Percentiles rank a stretch among this genome's conserved stretches.
Evolutionary conservation across 129 eudicot species (phyloP).

Genomic region (Logfia minima): DNA sequence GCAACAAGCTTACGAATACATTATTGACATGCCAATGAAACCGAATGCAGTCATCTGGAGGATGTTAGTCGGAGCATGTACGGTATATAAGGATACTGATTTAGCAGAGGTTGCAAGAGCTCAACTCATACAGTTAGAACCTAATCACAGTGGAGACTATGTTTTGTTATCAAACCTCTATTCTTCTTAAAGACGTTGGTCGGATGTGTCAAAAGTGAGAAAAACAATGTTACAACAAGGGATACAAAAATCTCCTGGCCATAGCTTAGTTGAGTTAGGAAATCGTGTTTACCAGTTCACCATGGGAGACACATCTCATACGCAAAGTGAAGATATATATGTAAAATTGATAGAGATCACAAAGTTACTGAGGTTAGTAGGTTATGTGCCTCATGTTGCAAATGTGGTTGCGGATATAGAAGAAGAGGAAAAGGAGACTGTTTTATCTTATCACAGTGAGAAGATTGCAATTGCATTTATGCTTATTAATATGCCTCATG

Average conservation of each 20-base stretch:
- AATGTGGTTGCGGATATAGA: slow-evolving; percentile 86
- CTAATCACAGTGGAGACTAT: slow-evolving; percentile 84
- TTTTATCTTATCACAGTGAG: slow-evolving; percentile 79
- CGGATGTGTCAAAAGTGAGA: slow-evolving; percentile 72
- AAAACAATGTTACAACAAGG: slow-evolving; percentile 64
- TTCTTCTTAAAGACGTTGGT: slow-evolving; percentile 84
- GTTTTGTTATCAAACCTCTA: slow-evolving; percentile 85
- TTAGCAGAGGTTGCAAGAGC: slow-evolving; percentile 68
- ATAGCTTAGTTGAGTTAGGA: slow-evolving; percentile 77
- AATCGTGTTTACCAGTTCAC: slow-evolving; percentile 62
- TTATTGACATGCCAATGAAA: slow-evolving; percentile 55
- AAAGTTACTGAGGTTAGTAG: slow-evolving; percentile 59
- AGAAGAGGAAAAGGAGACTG: slow-evolving; percentile 95
- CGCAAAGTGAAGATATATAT: slow-evolving; percentile 64
- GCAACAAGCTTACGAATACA: slow-evolving; percentile 63
- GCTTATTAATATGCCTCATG: slow-evolving; percentile 64
- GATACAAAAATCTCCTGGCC: slow-evolving; percentile 72
- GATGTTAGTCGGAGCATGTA: slow-evolving; percentile 74
- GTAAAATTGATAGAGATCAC: slow-evolving; percentile 65
- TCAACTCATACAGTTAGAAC: slow-evolving; percentile 60
- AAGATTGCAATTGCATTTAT: slow-evolving; percentile 90
- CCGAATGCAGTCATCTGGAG: slow-evolving; percentile 90
- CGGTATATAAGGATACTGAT: slow-evolving; percentile 49
- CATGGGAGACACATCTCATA: slow-evolving; percentile 78
- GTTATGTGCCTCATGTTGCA: slow-evolving; percentile 79